Evolutionary conservation across 2,329 filamentous ascomycete genomes (phyloP), one percentile per base, ranked within the genome.

Genomic region (Juglanconis sp.): DNA sequence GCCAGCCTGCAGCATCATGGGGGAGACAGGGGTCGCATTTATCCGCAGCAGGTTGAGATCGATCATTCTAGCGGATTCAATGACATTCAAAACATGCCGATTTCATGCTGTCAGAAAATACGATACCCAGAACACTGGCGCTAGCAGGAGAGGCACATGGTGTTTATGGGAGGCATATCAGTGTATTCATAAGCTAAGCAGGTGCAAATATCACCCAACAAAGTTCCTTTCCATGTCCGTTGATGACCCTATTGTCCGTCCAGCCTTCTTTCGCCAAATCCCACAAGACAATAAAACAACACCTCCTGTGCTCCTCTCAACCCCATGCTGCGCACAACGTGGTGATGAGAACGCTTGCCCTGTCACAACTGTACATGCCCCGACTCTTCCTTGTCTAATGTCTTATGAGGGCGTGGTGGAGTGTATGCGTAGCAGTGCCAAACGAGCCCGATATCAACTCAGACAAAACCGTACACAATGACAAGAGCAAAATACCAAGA

Each of bases 111-210:
- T 24, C 24, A 24, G 24, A 2, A 24, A 24, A 24, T 24, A 24
- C 24, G 24, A 24, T 1, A 24, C 24, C 24, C 24, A 24, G 24
- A 24, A 24, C 24, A 24, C 42, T 38, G 24, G 47, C 38, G 48
- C 48, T 57, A 36, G 40, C 48, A 47, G 31, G 42, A 51, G 11
- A 11, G 42, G 5, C 15, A 24, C 4, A 4, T 24, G n/a, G n/a
- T 3, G 9, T 34, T 42, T 5, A n/a, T 4, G 17, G 54, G 38
- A 59, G 32, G 57, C 35, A 56, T 35, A 55, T n/a, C n/a, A 55
- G 42, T 60, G 56, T 55, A 53, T 60, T 62, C 52, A 32, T 60
- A 40, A 60, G 49, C 57, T 60, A 36, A 60, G 34, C 36, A 56
- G 32, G 49, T 11, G 40, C 35, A 57, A 47, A 46, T 38, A 50